Conservation (phyloP, 23 red algal genomes). For the Gracilaria domingensis region DNA sequence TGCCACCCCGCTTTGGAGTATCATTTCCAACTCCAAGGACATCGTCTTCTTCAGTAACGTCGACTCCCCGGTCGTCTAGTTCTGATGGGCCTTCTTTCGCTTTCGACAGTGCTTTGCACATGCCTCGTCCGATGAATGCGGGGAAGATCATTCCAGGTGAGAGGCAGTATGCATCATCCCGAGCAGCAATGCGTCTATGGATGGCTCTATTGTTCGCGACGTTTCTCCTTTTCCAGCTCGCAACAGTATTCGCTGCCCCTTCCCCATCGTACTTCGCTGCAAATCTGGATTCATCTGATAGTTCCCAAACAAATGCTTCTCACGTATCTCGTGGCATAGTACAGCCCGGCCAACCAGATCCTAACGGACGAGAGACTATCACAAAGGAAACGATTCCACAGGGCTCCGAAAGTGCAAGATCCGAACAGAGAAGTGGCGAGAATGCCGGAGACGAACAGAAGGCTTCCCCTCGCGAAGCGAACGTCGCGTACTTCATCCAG, state of each 20-base stretch:
- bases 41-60: slow-evolving; percentile 5
- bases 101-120: background rate
- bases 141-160: background rate
- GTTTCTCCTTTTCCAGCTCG: slow-evolving; percentile 38
- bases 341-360: background rate
- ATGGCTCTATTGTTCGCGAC: slow-evolving; percentile 18
- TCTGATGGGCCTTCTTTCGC: background rate
- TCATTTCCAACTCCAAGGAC: background rate
- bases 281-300: background rate
- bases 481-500: slow-evolving; percentile 80
- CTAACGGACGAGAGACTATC: background rate
- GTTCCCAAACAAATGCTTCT: background rate
- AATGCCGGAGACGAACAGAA: too few species aligned
- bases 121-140: background rate
- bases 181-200: slow-evolving; percentile 26
- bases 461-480: slow-evolving; percentile 26
- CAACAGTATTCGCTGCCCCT: slow-evolving; percentile 25
- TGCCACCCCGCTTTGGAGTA: slow-evolving; percentile 7
- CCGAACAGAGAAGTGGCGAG: background rate
- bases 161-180: background rate
- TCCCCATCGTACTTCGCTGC: slow-evolving; percentile 9
- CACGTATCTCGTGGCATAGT: background rate
- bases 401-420: background rate
- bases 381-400: background rate
- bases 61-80: background rate